These are phyloP conservation scores for Pisolithus thermaeus DNA, from an alignment of 1,284 basidiomycete species.

Conservation along the genomic window DNA sequence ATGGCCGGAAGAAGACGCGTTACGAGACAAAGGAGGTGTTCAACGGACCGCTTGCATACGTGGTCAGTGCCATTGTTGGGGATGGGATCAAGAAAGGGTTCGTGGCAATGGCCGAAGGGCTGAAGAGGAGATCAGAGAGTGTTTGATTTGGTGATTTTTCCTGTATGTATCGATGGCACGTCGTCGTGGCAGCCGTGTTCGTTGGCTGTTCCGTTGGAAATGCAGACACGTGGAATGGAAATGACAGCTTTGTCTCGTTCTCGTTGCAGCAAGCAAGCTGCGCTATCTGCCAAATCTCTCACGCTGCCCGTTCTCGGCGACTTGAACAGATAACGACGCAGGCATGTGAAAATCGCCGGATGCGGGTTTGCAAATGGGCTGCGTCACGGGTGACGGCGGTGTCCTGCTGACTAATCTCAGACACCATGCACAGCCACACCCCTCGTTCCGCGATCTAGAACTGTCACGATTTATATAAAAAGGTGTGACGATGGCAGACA, in stretches of 20 bases:
- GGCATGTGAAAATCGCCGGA: background rate
- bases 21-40: constrained; percentile 67
- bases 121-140: constrained; percentile 50
- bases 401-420: constrained; percentile 18
- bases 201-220: background rate
- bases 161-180: background rate
- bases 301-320: too few species aligned
- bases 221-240: background rate
- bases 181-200: background rate
- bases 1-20: constrained; percentile 38
- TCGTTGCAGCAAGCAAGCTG: too few species aligned
- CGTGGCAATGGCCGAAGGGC: constrained; percentile 48
- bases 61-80: constrained; percentile 44
- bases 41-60: constrained; percentile 47
- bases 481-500: too few species aligned
- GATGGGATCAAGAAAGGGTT: constrained; percentile 43
- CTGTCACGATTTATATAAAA: constrained; percentile 4
- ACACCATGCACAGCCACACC: constrained; percentile 26
- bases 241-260: too few species aligned
- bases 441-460: constrained; percentile 16
- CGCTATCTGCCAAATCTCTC: too few species aligned
- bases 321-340: too few species aligned
- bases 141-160: background rate
- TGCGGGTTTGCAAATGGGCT: background rate
- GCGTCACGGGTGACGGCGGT: constrained; percentile 1